Percentiles rank a stretch among this genome's conserved stretches.
Evolutionary conservation across 2,329 filamentous ascomycete species (phyloP).

Genomic region (Pseudocercospora crystallina): DNA sequence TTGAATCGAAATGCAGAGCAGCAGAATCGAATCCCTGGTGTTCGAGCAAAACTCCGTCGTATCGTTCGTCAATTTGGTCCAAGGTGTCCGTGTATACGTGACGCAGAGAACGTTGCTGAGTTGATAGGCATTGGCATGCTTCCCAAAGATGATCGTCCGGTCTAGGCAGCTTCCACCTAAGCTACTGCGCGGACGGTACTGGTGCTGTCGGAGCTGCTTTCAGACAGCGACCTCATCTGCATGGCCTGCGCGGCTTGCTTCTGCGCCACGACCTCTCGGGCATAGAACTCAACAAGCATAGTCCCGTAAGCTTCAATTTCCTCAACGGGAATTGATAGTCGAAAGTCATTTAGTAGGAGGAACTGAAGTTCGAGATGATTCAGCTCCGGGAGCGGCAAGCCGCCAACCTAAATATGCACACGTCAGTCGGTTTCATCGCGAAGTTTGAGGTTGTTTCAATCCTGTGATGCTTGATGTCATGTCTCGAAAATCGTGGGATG

Average conservation of each 20-base stretch:
- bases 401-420: conserved; percentile 69
- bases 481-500: too few species aligned
- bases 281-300: conserved; percentile 98
- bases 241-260: conserved; percentile 42
- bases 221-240: conserved; percentile 31
- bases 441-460: too few species aligned
- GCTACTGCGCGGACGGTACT: conserved; percentile 29
- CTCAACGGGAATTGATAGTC: conserved; percentile 87
- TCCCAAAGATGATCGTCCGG: neutral
- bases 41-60: neutral
- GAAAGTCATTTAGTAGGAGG: conserved; percentile 91
- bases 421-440: conserved; percentile 2
- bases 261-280: conserved; percentile 77
- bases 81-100: neutral
- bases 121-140: neutral
- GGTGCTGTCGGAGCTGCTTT: conserved; percentile 34
- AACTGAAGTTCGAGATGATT: conserved; percentile 98
- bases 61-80: conserved; percentile 4
- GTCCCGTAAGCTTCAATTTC: conserved; percentile 96
- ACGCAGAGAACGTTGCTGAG: neutral
- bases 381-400: conserved; percentile 83
- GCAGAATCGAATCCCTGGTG: neutral
- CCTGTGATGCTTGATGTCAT: too few species aligned
- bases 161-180: conserved; percentile 2
- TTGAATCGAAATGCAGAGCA: neutral